Evolutionary conservation across 352 stramenopile species (phyloP), one percentile per base, ranked within the genome.

Genomic region (Phytophthora cactorum): DNA sequence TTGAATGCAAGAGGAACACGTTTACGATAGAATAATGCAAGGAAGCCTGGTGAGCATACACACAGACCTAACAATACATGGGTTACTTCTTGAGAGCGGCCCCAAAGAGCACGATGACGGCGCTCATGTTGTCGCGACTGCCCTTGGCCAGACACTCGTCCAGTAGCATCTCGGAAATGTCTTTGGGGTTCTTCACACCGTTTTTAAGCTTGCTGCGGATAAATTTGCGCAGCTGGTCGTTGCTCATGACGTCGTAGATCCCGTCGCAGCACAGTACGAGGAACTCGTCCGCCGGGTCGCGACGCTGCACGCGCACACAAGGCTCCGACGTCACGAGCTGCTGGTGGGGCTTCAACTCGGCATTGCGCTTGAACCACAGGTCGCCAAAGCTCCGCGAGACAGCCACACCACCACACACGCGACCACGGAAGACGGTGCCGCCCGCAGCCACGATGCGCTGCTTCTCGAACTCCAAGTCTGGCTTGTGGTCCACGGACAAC

Each of bases 181-280:
- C 75, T 53, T 91, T 84, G 1, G 86, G 76, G 59, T 77, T 82
- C 62, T 72, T 74, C 5, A 74, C 43, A 4, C 65, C 72, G 32
- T 47, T 80, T 59, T 90, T 90, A 52, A 94, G 72, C 68, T 93
- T 92, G 66, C 68, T 70, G 5, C 86, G 84, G 25, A 97, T 89
- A 58, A 97, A 98, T 68, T 96, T 92, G 47, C 93, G 86, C 54
- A 95, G 77, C 75, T 98, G 90, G 71, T 98, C 89, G 71, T 98
- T 97, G 67, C 80, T 95, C 89, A 98, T 98, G 32, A 98, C 95
- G 63, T 98, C 95, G 76, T 93, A 98, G 57, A 98, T 94, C 57
- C 95, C 95, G 63, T 98, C 95, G 63, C 93, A 98, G 47, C 85
- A 91, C 14, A 98, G 79, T 53, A 98, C 77, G 14, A 98, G 76